Evolutionary conservation across 306 rosid species (phyloP), one percentile per base, ranked within the genome.

Genomic region (Vigna angularis): DNA sequence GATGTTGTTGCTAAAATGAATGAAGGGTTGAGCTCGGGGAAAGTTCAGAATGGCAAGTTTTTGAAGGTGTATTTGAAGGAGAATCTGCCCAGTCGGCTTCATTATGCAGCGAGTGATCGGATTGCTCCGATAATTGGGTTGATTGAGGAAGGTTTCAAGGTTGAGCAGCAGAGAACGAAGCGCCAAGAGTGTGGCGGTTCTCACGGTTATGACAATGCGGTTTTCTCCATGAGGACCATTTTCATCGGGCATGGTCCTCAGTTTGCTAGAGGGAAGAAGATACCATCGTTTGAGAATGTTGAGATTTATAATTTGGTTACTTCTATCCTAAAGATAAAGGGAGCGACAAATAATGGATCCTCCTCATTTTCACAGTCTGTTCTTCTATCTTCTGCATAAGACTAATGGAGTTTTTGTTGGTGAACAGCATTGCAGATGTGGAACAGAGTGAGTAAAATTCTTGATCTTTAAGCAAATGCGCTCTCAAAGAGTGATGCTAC

Each of bases 161-260:
- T 96, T 22, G 98, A 93, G 89, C 87, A 84, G 77, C 90, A 86
- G 86, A 87, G 87, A 73, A 75, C 85, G 0, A 76, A 78, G 44
- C 79, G 68, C 75, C 81, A 80, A 58, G 99, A 96, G 75, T 96
- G 99, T 47, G 99, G 99, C 1, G 99, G 99, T 15, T 85, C 98
- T 0, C 99, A 96, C 64, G 99, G 99, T 48, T 96, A 96, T 75
- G 99, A 96, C 77, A 96, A 96, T 82, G 86, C 90, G 5, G 14
- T 96, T 17, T 96, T 96, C 83, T 96, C 99, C 73, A 96, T 96
- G 99, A 93, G 99, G 84, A 81, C 83, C 34, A 96, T 96, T 58
- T 96, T 96, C 76, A 74, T 96, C 48, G 99, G 91, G 26, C 99
- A 96, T 38, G 99, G 99, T 82, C 99, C 99, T 81, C 93, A 63